phyloP scores from a whole-genome alignment of 2,329 filamentous ascomycete species.

The Raffaelea arxii region DNA sequence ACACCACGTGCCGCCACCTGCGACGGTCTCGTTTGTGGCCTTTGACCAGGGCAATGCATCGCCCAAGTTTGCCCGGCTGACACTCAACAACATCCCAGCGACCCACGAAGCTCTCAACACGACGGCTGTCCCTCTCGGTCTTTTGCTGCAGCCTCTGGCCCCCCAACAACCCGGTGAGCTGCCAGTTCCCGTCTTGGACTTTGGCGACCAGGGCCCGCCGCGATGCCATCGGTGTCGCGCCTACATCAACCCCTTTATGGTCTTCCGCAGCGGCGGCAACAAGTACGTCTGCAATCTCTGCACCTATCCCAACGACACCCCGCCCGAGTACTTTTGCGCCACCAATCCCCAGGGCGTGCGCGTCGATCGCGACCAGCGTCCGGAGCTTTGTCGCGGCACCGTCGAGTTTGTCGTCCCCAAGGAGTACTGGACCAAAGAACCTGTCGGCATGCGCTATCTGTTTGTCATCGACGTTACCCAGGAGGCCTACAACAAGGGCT shows the following conservation, averaged over 20 bases:
- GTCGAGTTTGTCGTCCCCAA: slow-evolving; percentile 96
- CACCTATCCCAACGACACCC: slow-evolving; percentile 90
- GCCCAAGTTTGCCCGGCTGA: slow-evolving; percentile 85
- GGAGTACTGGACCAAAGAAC: slow-evolving; percentile 96
- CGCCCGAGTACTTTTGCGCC: slow-evolving; percentile 86
- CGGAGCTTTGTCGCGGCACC: slow-evolving; percentile 82
- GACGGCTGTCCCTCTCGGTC: slow-evolving; percentile 76
- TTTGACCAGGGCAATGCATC: slow-evolving; percentile 95
- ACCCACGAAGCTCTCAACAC: slow-evolving; percentile 68
- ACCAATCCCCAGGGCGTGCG: slow-evolving; percentile 79
- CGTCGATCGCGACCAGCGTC: slow-evolving; percentile 78
- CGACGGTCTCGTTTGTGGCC: slow-evolving; percentile 81
- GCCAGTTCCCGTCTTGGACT: slow-evolving; percentile 85
- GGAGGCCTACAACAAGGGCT: slow-evolving; percentile 83
- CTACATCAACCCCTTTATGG: slow-evolving; percentile 99
- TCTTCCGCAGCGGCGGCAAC: slow-evolving; percentile 86
- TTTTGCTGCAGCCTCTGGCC: slow-evolving; percentile 82
- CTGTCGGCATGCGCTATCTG: slow-evolving; percentile 76
- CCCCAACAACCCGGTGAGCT: slow-evolving; percentile 74
- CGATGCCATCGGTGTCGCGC: slow-evolving; percentile 86
- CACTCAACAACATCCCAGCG: slow-evolving; percentile 85
- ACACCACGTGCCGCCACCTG: slow-evolving; percentile 81
- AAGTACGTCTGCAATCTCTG: slow-evolving; percentile 98
- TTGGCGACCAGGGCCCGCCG: slow-evolving; percentile 82
- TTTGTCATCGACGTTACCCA: slow-evolving; percentile 92